These are phyloP conservation scores for Bjerkandera adusta DNA, from an alignment of 1,284 basidiomycete species.

Conservation along the genomic window DNA sequence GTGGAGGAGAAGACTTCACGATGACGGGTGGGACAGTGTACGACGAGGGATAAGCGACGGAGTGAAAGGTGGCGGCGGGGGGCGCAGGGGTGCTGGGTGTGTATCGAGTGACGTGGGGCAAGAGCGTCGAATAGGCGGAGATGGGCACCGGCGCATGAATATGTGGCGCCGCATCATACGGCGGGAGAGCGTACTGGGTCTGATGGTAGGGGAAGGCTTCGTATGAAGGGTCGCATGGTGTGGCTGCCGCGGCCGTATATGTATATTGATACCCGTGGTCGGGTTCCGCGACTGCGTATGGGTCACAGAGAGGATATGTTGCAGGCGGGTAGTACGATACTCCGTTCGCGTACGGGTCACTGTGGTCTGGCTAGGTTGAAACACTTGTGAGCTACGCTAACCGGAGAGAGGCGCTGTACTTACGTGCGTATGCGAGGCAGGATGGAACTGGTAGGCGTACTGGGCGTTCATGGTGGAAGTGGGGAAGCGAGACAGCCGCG, in stretches of 20 bases:
- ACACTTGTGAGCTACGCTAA: too few relatives aligned
- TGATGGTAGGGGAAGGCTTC: neutral
- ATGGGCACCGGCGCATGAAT: conserved; percentile 29
- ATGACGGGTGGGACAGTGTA: neutral
- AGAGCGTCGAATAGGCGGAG: conserved; percentile 25
- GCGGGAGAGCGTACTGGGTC: neutral
- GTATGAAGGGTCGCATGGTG: too few relatives aligned
- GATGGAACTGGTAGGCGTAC: neutral
- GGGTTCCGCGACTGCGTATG: neutral
- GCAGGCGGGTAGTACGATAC: neutral
- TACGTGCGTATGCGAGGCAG: neutral
- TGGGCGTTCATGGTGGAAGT: neutral
- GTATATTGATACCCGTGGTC: too few relatives aligned
- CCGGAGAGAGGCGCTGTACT: neutral
- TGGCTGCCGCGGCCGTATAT: too few relatives aligned
- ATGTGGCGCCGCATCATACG: conserved; percentile 10
- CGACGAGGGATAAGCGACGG: neutral
- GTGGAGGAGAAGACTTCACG: neutral
- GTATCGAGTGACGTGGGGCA: conserved; percentile 12
- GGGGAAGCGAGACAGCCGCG: neutral
- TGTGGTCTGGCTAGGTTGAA: neutral
- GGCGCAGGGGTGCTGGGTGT: neutral
- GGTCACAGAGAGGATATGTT: neutral
- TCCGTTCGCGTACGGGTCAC: neutral
- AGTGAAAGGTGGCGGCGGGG: neutral